These are phyloP conservation scores for Populus hybrid DNA, from an alignment of 441 rosid species.

Conservation along the genomic window DNA sequence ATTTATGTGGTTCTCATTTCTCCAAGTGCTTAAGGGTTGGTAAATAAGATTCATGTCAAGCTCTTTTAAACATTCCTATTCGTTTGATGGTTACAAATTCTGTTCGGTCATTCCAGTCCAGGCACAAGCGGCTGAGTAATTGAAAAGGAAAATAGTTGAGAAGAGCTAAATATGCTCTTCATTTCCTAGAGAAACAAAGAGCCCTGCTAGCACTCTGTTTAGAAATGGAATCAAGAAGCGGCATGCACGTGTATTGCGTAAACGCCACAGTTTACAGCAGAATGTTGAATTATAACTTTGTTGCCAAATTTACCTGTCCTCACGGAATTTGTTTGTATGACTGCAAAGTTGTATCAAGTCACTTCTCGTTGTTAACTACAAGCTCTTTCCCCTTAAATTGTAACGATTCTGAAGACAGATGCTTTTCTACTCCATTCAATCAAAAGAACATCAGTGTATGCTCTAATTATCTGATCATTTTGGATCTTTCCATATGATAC, in stretches of 20 bases:
- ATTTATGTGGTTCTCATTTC: neutral
- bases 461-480: neutral
- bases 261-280: conserved; percentile 26
- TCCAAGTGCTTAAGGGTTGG: neutral
- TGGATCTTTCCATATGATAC: neutral
- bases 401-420: neutral
- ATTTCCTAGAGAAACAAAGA: conserved; percentile 17
- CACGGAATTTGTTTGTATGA: neutral
- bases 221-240: conserved; percentile 63
- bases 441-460: neutral
- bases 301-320: neutral
- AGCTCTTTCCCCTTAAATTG: neutral
- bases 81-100: conserved; percentile 1
- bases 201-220: conserved; percentile 45
- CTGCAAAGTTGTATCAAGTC: neutral
- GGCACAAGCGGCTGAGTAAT: conserved; percentile 56
- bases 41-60: neutral
- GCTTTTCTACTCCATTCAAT: neutral
- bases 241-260: conserved; percentile 36
- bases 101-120: conserved; percentile 44
- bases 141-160: conserved; percentile 43
- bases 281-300: conserved; percentile 7
- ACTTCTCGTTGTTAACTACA: neutral
- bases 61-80: neutral
- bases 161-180: conserved; percentile 23